These are phyloP conservation scores for Capsicum rhomboideum DNA, from an alignment of 257 asterid species.

Conservation along the genomic window DNA sequence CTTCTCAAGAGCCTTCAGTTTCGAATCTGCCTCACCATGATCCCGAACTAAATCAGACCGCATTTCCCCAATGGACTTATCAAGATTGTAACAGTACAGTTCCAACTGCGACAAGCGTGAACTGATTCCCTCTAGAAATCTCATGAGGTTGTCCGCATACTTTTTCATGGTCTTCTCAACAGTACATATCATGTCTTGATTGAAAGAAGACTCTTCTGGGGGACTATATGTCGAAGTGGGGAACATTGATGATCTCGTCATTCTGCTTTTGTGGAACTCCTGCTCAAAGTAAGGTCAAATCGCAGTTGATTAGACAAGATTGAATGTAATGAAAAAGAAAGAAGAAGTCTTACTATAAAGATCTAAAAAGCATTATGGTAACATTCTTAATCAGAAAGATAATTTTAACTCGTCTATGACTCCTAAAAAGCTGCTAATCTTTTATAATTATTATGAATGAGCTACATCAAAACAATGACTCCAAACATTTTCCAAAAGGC, in stretches of 20 bases:
- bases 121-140: constrained; percentile 92
- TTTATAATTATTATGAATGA: not conserved
- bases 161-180: constrained; percentile 77
- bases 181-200: constrained; percentile 52
- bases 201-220: constrained; percentile 73
- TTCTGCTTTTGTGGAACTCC: constrained; percentile 75
- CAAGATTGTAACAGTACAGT: constrained; percentile 79
- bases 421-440: not conserved
- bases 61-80: constrained; percentile 89
- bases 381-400: not conserved
- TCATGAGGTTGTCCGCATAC: constrained; percentile 78
- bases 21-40: constrained; percentile 68
- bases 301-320: no score
- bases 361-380: not conserved
- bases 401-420: not conserved
- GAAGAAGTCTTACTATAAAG: not conserved
- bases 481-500: not conserved
- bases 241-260: constrained; percentile 57
- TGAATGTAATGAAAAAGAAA: not conserved
- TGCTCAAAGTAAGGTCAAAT: constrained; percentile 15
- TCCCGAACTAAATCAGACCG: constrained; percentile 66
- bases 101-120: constrained; percentile 92
- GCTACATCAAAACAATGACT: not conserved
- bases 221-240: constrained; percentile 53
- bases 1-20: constrained; percentile 76